Evolutionary conservation across 306 rosid genomes (phyloP).

Genomic region (Lathyrus aphaca): DNA sequence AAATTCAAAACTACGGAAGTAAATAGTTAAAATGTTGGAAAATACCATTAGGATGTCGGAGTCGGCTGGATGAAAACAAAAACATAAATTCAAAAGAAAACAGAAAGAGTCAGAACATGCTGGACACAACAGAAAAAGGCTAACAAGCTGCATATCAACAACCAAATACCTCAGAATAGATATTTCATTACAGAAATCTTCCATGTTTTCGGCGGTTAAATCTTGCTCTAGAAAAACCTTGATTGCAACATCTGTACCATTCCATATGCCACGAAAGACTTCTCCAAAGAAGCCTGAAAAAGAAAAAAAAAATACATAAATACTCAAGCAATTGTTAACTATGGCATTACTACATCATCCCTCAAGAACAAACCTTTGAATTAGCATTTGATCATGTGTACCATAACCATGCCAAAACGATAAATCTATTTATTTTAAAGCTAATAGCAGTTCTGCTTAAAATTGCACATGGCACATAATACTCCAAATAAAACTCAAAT

Average conservation of each 20-base stretch:
- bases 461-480: slow-evolving; percentile 2
- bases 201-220: slow-evolving; percentile 93
- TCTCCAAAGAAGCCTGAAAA: slow-evolving; percentile 94
- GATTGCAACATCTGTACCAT: slow-evolving; percentile 96
- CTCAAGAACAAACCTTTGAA: slow-evolving; percentile 24
- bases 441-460: slow-evolving; percentile 19
- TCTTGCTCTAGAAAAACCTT: slow-evolving; percentile 98
- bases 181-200: slow-evolving; percentile 98
- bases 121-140: slow-evolving; percentile 32
- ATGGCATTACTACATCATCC: slow-evolving; percentile 31
- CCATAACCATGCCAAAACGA: not conserved
- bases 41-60: slow-evolving; percentile 98
- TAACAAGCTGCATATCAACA: slow-evolving; percentile 28
- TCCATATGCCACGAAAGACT: slow-evolving; percentile 95
- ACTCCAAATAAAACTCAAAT: slow-evolving; percentile 22
- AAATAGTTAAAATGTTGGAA: slow-evolving; percentile 36
- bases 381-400: slow-evolving; percentile 5
- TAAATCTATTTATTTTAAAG: slow-evolving; percentile 21
- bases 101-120: slow-evolving; percentile 44
- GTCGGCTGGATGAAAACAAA: slow-evolving; percentile 68
- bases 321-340: slow-evolving; percentile 32
- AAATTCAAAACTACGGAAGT: slow-evolving; percentile 31
- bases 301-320: slow-evolving; percentile 22
- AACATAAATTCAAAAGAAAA: slow-evolving; percentile 27
- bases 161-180: slow-evolving; percentile 80